Conservation (phyloP, 2,329 filamentous ascomycete species). For the Immersiporthe knoxdaviesiana region DNA sequence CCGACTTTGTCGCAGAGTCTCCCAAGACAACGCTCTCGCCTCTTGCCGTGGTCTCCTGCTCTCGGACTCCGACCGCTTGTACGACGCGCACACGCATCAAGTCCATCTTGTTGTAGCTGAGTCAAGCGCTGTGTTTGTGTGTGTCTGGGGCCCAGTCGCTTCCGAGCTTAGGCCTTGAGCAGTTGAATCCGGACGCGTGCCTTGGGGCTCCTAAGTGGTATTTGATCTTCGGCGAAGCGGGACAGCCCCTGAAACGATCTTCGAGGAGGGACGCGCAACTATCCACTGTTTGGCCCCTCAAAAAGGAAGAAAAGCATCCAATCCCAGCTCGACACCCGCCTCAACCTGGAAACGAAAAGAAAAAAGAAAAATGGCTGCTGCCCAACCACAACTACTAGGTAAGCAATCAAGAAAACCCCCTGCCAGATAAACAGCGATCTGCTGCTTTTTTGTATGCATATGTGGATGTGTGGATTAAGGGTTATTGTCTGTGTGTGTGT, state of each 20-base stretch:
- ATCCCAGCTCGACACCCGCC: constrained; percentile 13
- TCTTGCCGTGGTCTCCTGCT: neutral
- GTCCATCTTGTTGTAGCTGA: constrained; percentile 18
- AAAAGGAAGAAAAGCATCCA: neutral
- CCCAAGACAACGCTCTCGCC: constrained; percentile 17
- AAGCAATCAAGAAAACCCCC: constrained; percentile 24
- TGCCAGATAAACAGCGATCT: constrained; percentile 19
- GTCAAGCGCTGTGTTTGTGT: constrained; percentile 2
- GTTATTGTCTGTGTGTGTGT: neutral
- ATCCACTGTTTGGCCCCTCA: constrained; percentile 22
- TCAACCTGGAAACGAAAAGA: constrained; percentile 12
- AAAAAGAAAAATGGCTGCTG: constrained; percentile 29
- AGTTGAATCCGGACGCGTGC: neutral
- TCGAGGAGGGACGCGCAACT: constrained; percentile 23
- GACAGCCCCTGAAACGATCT: constrained; percentile 24
- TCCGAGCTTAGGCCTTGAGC: neutral
- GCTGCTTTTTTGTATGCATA: neutral
- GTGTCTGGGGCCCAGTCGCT: neutral
- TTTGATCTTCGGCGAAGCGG: constrained; percentile 10
- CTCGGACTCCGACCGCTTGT: neutral
- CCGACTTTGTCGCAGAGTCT: neutral
- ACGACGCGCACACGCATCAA: neutral
- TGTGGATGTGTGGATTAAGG: neutral
- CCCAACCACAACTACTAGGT: constrained; percentile 27
- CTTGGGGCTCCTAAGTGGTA: neutral